Evolutionary conservation across 176 grass and related monocot species (phyloP), one percentile per base, ranked within the genome.

Genomic region (Coix lacrymajobi): DNA sequence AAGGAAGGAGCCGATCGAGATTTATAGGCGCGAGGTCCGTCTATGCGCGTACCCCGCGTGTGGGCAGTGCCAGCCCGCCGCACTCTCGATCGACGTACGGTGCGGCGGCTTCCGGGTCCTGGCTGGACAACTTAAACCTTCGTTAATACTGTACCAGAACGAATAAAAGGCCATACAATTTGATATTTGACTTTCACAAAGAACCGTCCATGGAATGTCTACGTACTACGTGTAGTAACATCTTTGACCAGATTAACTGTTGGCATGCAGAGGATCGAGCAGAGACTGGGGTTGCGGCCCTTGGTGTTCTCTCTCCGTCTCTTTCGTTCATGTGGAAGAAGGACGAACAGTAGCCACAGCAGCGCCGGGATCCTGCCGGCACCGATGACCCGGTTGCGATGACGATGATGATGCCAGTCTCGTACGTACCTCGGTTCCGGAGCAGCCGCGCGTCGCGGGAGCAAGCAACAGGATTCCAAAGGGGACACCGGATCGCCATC

Each of bases 401-500:
- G n/a, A n/a, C 38, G 60, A 7, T 79, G 77, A n/a, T n/a, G n/a
- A n/a, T n/a, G 30, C 63, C 63, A 29, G 45, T 5, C 1, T 2
- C 29, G 29, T 54, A 74, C 45, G n/a, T n/a, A n/a, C n/a, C n/a
- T n/a, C n/a, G 71, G 29, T 52, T 20, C 2, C 9, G 0, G 28
- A 10, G 12, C 19, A 32, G 29, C 33, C 32, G 15, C 17, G 64
- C n/a, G n/a, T n/a, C n/a, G n/a, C 19, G 36, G 9, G 10, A n/a
- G 10, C 48, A 5, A 26, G 38, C 14, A 45, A 11, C 28, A 2
- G 44, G 28, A 26, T 0, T 12, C 26, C 39, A 26, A 60, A 26
- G n/a, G n/a, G n/a, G 11, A 60, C 57, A 61, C 11, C n/a, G 57
- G 69, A 73, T 73, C 71, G 71, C 71, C 71, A 73, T 73, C 69